phyloP scores from a whole-genome alignment of 225 moss, liverwort and hornwort genomes.

The Pseudoscleropodium purum region DNA sequence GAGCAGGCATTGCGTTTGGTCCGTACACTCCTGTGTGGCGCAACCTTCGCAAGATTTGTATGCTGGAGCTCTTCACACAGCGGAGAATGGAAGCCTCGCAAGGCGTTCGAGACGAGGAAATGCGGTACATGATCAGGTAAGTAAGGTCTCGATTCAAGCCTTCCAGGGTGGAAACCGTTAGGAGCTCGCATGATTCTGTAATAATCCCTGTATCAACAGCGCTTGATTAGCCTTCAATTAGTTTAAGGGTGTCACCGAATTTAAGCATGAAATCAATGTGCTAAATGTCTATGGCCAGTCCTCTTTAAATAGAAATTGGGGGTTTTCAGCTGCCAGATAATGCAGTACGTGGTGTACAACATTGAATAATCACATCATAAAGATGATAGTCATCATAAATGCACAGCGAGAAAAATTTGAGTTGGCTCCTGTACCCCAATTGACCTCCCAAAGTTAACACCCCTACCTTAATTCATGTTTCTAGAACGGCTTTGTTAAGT shows the following conservation, averaged over 20 bases:
- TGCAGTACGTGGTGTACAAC: too few species aligned
- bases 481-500: background rate
- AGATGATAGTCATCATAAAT: background rate
- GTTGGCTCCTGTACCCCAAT: background rate
- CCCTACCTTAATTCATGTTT: background rate
- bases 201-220: background rate
- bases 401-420: background rate
- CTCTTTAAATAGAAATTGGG: background rate
- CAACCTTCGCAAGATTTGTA: slow-evolving; percentile 29
- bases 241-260: too few species aligned
- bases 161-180: background rate
- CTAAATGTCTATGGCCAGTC: background rate
- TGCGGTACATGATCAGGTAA: slow-evolving; percentile 11
- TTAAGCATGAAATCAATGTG: background rate
- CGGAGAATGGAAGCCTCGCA: slow-evolving; percentile 8
- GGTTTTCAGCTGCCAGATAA: background rate
- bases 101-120: slow-evolving; percentile 29
- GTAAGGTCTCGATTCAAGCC: background rate
- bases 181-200: background rate
- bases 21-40: slow-evolving; percentile 43
- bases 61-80: slow-evolving; percentile 5
- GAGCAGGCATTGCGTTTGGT: slow-evolving; percentile 15
- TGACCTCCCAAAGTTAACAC: background rate
- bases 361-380: background rate
- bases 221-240: background rate